These are phyloP conservation scores for Pueraria montana DNA, from an alignment of 306 rosid genomes.

Conservation along the genomic window DNA sequence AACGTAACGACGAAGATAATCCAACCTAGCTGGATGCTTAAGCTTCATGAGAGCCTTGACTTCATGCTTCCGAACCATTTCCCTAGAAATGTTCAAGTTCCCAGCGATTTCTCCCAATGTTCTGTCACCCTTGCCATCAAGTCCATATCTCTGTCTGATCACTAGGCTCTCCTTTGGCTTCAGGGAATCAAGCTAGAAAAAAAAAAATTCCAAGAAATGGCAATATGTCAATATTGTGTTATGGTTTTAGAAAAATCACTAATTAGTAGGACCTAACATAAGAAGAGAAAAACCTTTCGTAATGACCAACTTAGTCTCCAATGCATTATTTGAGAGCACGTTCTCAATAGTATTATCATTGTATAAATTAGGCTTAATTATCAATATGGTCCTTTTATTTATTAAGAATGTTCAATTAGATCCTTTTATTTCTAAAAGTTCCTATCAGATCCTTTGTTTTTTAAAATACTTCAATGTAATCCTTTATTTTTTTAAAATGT, in stretches of 20 bases:
- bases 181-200: slow-evolving; percentile 88
- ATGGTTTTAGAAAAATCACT: neutral
- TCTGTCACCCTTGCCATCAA: slow-evolving; percentile 96
- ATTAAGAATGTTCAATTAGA: no score
- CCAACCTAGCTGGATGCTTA: slow-evolving; percentile 91
- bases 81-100: slow-evolving; percentile 91
- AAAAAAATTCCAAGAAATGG: neutral
- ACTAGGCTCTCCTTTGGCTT: slow-evolving; percentile 97
- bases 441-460: no score
- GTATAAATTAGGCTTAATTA: no score
- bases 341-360: neutral
- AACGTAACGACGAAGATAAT: slow-evolving; percentile 86
- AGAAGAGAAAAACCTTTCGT: neutral
- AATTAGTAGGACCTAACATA: neutral
- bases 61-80: slow-evolving; percentile 96
- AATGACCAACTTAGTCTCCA: neutral
- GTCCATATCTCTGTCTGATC: slow-evolving; percentile 95
- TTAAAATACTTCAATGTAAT: no score
- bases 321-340: neutral
- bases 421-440: no score
- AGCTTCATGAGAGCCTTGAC: slow-evolving; percentile 99
- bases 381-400: no score
- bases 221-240: neutral
- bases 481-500: no score
- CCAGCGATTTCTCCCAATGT: slow-evolving; percentile 95